These are phyloP conservation scores for Auricularia sp. DNA, from an alignment of 768 basidiomycete genomes.

Conservation along the genomic window DNA sequence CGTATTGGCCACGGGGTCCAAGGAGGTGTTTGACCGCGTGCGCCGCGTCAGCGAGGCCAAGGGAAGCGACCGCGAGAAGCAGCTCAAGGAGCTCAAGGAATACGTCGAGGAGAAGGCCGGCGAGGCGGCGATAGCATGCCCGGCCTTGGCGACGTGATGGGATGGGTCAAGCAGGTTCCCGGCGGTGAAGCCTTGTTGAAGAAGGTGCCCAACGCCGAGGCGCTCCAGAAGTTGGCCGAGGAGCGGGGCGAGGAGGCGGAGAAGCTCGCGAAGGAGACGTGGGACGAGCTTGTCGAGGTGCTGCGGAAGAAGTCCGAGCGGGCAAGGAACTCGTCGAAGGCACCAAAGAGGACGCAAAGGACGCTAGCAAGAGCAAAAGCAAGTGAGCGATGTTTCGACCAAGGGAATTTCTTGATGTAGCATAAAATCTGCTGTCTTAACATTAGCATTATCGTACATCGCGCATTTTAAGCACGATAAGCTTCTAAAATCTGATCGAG, in stretches of 20 bases:
- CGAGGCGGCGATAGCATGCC: slow-evolving; percentile 15
- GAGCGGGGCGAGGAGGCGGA: slow-evolving; percentile 20
- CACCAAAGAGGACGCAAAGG: slow-evolving; percentile 16
- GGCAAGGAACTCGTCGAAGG: slow-evolving; percentile 18
- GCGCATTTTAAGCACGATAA: too few relatives aligned
- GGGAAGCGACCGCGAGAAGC: slow-evolving; percentile 17
- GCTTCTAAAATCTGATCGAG: too few relatives aligned
- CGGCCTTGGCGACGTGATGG: slow-evolving; percentile 19
- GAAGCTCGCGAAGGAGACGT: slow-evolving; percentile 23
- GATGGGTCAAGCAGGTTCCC: slow-evolving; percentile 19
- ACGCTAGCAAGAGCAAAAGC: background rate
- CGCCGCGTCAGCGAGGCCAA: slow-evolving; percentile 16
- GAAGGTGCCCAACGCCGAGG: slow-evolving; percentile 18
- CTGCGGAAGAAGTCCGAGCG: slow-evolving; percentile 22
- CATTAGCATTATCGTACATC: too few relatives aligned
- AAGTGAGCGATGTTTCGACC: too few relatives aligned
- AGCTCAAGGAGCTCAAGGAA: slow-evolving; percentile 19
- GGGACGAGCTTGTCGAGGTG: slow-evolving; percentile 19
- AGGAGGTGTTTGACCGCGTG: slow-evolving; percentile 20
- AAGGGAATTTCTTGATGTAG: too few relatives aligned
- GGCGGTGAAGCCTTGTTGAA: slow-evolving; percentile 22
- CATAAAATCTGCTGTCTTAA: too few relatives aligned
- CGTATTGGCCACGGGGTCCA: slow-evolving; percentile 15
- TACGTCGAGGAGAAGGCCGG: slow-evolving; percentile 20
- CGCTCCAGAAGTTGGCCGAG: slow-evolving; percentile 16